Base-by-base conservation (phyloP, 129 eudicot genomes). In the Pulicaria dysenterica region DNA sequence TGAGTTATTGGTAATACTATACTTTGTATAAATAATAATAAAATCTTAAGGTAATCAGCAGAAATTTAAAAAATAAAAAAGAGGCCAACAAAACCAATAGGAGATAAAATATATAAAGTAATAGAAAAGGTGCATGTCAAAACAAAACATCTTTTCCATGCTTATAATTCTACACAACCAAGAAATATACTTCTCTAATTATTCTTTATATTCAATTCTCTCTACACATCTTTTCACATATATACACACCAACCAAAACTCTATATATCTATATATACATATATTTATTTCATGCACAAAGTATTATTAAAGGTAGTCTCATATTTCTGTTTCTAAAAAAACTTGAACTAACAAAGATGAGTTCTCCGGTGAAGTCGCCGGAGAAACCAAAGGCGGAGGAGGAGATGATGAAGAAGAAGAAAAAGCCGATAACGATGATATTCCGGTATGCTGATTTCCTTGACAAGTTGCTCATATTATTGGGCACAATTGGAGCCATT, bases 401-500 rank as follows among this genome's bases (percentile, higher is more conserved):
- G 64, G 51, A 9, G 31, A 24, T n/a, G 19, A 58, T 12, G 36
- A 67, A 64, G 50, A 45, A 48, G 78, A 59, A 58, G 44, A 67
- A 69, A 34, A 40, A 16, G 70, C 83, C 89, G 5, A 57, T 90
- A 7, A 66, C 45, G 8, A 72, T 93, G 3, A 82, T 94, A 15
- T 90, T 94, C 59, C 86, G 92, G 62, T 87, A 87, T 45, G 93
- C 95, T 2, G 86, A 87, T 74, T 73, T 89, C 86, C 24, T 70
- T 11, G 98, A 94, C 72, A 60, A 79, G 50, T 46, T 85, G 72
- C 85, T 94, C 1, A 87, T 94, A 87, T 3, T 84, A 15, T 78
- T 90, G 77, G 97, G 98, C 4, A 88, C 96, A 10, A 15, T 94
- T 77, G 98, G 98, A 74, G 98, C 98, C 54, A 84, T 94, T 69